Conservation (phyloP, 2,329 filamentous ascomycete genomes). For the Colletotrichum higginsianum region DNA sequence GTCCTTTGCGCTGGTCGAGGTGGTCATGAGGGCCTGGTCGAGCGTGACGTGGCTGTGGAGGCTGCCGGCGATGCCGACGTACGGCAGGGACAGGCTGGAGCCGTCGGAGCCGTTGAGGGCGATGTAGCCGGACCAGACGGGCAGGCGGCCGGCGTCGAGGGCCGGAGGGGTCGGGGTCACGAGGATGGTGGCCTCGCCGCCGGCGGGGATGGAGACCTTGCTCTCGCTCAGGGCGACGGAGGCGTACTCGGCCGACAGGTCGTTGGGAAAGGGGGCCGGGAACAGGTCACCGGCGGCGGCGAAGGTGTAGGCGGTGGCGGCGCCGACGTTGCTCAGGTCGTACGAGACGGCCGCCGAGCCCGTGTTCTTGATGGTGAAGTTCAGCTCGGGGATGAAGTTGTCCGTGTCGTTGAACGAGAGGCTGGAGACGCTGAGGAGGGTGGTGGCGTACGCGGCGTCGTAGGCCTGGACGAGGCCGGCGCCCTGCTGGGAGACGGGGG, state of each 20-base stretch:
- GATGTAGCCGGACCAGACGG: constrained; percentile 61
- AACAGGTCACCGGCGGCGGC: constrained; percentile 51
- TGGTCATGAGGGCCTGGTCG: constrained; percentile 52
- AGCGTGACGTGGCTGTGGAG: constrained; percentile 55
- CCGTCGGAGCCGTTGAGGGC: constrained; percentile 58
- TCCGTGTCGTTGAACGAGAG: constrained; percentile 77
- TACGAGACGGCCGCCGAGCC: constrained; percentile 65
- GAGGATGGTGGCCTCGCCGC: constrained; percentile 61
- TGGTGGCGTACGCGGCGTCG: constrained; percentile 69
- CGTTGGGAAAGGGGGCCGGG: constrained; percentile 62
- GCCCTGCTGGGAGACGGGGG: constrained; percentile 73
- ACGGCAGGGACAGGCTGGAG: constrained; percentile 56
- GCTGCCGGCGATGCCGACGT: constrained; percentile 57
- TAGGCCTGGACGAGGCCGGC: constrained; percentile 72
- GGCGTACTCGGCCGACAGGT: constrained; percentile 58
- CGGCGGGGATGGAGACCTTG: constrained; percentile 60
- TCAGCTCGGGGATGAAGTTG: constrained; percentile 63
- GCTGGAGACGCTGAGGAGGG: constrained; percentile 68
- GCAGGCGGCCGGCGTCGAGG: constrained; percentile 54
- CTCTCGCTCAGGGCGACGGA: constrained; percentile 58
- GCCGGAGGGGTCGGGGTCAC: constrained; percentile 61
- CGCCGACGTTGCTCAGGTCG: constrained; percentile 64
- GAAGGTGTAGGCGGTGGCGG: constrained; percentile 69
- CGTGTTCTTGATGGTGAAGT: constrained; percentile 71
- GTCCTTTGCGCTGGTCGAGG: constrained; percentile 51